These are phyloP conservation scores for Zoysia matrella DNA, from an alignment of 202 grass and related monocot genomes.

Conservation along the genomic window DNA sequence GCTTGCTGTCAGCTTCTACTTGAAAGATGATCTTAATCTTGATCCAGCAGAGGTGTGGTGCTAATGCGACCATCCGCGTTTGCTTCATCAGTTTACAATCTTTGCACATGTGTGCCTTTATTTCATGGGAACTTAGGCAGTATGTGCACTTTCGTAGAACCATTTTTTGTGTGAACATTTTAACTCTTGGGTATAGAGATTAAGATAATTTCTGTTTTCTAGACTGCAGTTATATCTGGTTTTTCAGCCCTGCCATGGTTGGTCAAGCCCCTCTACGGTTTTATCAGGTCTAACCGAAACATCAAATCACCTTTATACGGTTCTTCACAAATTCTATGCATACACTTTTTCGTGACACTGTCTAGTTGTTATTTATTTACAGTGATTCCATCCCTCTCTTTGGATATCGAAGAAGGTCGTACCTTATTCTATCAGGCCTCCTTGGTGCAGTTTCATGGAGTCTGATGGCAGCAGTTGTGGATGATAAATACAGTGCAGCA, in stretches of 20 bases:
- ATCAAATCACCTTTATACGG: conserved; percentile 8
- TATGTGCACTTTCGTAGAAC: conserved; percentile 29
- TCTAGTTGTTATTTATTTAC: conserved; percentile 42
- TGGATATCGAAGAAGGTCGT: conserved; percentile 97
- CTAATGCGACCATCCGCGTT: neutral
- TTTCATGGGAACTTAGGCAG: neutral
- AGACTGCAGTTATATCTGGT: conserved; percentile 98
- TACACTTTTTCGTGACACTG: neutral
- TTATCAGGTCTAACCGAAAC: conserved; percentile 77
- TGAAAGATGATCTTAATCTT: conserved; percentile 94
- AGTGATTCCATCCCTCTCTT: conserved; percentile 95
- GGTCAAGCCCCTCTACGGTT: conserved; percentile 95
- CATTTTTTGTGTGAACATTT: conserved; percentile 16
- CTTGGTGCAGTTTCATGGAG: conserved; percentile 94
- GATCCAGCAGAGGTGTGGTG: conserved; percentile 92
- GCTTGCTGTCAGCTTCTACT: conserved; percentile 94
- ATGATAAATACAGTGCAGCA: conserved; percentile 86
- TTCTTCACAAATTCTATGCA: conserved; percentile 14
- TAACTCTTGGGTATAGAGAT: conserved; percentile 26
- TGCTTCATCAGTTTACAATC: conserved; percentile 23
- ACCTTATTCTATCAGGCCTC: conserved; percentile 87
- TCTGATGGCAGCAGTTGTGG: conserved; percentile 86
- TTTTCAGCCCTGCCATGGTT: conserved; percentile 95
- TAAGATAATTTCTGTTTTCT: conserved; percentile 53
- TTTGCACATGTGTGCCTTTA: conserved; percentile 13